These are phyloP conservation scores for Solanum chilense DNA, from an alignment of 257 asterid species.

Conservation along the genomic window DNA sequence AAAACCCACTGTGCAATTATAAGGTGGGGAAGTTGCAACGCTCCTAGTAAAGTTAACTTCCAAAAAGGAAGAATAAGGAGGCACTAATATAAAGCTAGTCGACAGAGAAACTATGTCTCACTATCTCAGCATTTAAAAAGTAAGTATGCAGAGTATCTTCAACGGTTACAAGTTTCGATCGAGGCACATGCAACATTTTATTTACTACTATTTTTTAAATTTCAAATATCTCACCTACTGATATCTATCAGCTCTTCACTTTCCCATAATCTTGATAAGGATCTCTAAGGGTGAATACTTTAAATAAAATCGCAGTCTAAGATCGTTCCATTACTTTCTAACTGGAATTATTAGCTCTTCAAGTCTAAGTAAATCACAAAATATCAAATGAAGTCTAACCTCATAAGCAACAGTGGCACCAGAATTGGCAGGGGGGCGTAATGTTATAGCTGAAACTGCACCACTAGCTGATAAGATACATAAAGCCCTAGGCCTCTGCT, in stretches of 20 bases:
- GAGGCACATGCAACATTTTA: not conserved
- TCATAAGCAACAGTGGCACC: conserved; percentile 64
- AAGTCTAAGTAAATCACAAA: not conserved
- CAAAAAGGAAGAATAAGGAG: not conserved
- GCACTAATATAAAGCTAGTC: not conserved
- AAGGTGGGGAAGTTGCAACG: not conserved
- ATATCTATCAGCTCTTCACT: not conserved
- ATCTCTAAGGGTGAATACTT: not conserved
- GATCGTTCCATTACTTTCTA: not conserved
- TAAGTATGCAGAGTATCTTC: not conserved
- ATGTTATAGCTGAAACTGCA: conserved; percentile 60
- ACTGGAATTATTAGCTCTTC: not conserved
- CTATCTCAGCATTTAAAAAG: not conserved
- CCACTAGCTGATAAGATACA: conserved; percentile 87
- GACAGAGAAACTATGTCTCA: not conserved
- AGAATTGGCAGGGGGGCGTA: conserved; percentile 65
- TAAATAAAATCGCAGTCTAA: not conserved
- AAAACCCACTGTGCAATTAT: not conserved
- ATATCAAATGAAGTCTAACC: conserved; percentile 27
- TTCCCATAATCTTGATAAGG: not conserved
- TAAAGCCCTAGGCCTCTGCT: conserved; percentile 88
- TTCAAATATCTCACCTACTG: not conserved
- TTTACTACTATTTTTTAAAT: not conserved
- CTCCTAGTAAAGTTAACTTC: not conserved
- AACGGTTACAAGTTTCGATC: not conserved